These are phyloP conservation scores for Yarrowia sp. DNA, from an alignment of 805 yeast genomes.

Conservation along the genomic window DNA sequence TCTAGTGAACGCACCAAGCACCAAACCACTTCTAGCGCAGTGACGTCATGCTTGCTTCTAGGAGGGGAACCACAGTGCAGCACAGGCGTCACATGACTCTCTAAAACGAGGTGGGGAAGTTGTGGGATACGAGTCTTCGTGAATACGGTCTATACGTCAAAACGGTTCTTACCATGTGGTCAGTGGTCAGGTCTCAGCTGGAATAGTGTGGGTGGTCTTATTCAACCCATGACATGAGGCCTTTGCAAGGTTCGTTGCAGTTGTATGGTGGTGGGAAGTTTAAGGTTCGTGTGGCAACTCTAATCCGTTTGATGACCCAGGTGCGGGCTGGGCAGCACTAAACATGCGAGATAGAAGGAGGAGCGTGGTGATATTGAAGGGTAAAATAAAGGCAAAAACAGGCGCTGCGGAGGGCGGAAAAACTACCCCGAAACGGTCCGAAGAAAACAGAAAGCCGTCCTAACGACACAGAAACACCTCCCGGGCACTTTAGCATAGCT, in stretches of 20 bases:
- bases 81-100: background rate
- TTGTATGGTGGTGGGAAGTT: slow-evolving; percentile 9
- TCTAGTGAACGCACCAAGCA: too few relatives aligned
- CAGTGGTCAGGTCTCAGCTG: too few relatives aligned
- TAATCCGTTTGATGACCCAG: background rate
- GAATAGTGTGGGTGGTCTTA: background rate
- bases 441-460: background rate
- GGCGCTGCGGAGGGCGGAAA: background rate
- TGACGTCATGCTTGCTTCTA: background rate
- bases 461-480: background rate
- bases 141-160: too few relatives aligned
- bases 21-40: background rate
- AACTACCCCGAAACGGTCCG: background rate
- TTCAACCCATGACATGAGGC: background rate
- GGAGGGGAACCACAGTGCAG: background rate
- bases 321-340: slow-evolving; percentile 24
- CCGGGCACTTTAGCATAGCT: background rate
- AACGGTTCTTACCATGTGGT: too few relatives aligned
- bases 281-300: background rate
- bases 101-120: background rate
- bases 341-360: slow-evolving; percentile 22
- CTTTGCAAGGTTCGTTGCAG: background rate
- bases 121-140: too few relatives aligned
- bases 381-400: slow-evolving; percentile 15
- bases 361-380: slow-evolving; percentile 16